Conservation (phyloP, 1,284 basidiomycete genomes). For the Marasmius sp. region DNA sequence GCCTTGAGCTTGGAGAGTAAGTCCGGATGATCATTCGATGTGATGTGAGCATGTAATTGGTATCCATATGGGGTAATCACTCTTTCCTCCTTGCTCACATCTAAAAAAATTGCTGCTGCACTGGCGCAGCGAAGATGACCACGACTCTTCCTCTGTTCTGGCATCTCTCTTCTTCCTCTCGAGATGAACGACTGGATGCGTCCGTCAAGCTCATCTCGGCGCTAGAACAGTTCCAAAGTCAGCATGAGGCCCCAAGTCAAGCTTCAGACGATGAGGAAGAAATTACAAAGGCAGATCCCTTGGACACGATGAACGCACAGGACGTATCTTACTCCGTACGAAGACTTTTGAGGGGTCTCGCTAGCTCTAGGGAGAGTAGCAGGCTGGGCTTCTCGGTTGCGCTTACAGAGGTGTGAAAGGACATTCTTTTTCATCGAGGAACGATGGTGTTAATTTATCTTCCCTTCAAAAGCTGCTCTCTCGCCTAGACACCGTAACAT, state of each 20-base stretch:
- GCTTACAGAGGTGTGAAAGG: constrained; percentile 78
- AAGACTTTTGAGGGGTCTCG: constrained; percentile 82
- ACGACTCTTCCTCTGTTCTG: constrained; percentile 92
- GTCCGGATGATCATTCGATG: no score
- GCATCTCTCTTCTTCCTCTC: constrained; percentile 85
- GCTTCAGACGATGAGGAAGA: constrained; percentile 51
- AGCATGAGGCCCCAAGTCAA: constrained; percentile 45
- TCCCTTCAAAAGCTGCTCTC: constrained; percentile 65
- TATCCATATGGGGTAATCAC: no score
- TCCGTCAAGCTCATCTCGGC: constrained; percentile 82
- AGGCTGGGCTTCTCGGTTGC: constrained; percentile 94
- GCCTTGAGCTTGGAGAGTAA: no score
- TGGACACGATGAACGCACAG: constrained; percentile 73
- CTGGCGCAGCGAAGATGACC: constrained; percentile 49
- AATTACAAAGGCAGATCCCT: constrained; percentile 50
- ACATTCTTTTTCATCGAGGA: constrained; percentile 13
- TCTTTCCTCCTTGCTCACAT: neutral
- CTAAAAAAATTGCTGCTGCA: neutral
- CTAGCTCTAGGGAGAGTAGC: constrained; percentile 90
- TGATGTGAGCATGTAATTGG: no score
- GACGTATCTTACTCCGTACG: constrained; percentile 91
- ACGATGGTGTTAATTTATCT: constrained; percentile 4
- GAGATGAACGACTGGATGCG: constrained; percentile 80
- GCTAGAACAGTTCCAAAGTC: constrained; percentile 80
- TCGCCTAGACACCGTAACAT: constrained; percentile 77